A percentile compares a stretch with the other conserved stretches of the same genome.
Evolutionary conservation across 2,329 filamentous ascomycete species (phyloP).

Genomic region (Calonectria fujianensis): DNA sequence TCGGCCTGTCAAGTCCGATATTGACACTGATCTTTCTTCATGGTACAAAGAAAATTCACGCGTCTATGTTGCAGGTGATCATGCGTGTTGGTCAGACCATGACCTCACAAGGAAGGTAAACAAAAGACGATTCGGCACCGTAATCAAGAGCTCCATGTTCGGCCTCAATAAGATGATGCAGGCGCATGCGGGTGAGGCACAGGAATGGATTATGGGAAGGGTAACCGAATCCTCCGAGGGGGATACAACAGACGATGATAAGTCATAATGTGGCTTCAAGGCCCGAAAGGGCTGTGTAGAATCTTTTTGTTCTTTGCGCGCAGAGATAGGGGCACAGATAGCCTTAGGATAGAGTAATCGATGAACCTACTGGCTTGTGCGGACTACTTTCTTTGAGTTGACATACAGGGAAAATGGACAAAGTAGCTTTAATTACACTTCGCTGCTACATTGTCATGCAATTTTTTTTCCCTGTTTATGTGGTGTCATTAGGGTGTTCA

Average conservation of each 20-base stretch:
- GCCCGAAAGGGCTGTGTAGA: slow-evolving; percentile 22
- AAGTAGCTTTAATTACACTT: no score
- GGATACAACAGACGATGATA: slow-evolving; percentile 71
- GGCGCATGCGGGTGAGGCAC: slow-evolving; percentile 70
- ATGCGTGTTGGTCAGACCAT: slow-evolving; percentile 83
- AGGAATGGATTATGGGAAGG: slow-evolving; percentile 70
- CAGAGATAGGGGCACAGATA: neutral
- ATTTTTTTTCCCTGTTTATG: neutral
- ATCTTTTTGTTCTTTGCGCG: slow-evolving; percentile 8
- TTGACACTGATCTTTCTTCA: slow-evolving; percentile 80
- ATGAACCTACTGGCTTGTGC: neutral
- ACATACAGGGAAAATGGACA: neutral
- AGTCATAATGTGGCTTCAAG: slow-evolving; percentile 49
- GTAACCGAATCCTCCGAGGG: slow-evolving; percentile 59
- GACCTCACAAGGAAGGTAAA: slow-evolving; percentile 75
- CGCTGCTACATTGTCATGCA: neutral
- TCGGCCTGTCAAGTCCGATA: slow-evolving; percentile 86
- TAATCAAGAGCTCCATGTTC: slow-evolving; percentile 69
- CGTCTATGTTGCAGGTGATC: slow-evolving; percentile 85
- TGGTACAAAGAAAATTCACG: slow-evolving; percentile 92
- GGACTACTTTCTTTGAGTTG: neutral
- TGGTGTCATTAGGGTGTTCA: neutral
- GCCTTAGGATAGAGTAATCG: neutral
- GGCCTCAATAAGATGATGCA: slow-evolving; percentile 75
- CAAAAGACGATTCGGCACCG: slow-evolving; percentile 77